Base-by-base conservation (phyloP, 768 basidiomycete genomes). In the Trametes cingulata region DNA sequence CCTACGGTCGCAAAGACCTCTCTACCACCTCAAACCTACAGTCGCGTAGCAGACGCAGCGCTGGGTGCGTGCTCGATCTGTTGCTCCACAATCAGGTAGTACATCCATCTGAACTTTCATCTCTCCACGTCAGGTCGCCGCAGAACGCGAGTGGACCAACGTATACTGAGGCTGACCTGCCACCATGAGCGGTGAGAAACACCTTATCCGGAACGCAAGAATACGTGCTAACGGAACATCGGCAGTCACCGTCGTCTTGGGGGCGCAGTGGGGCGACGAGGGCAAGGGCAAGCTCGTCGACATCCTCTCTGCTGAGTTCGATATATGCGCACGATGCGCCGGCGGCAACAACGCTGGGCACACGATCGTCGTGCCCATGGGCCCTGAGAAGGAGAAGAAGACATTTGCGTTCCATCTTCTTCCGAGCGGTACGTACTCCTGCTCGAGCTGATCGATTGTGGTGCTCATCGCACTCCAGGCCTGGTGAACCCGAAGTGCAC, bases 301-400 rank as follows among this genome's bases (percentile, higher is more conserved):
- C 73, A 93, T 99, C 70, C 83, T 99, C 65, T 84, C 95, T 39
- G 91, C 90, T 14, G 84, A 95, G 42, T 81, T 84, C 60, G 97
- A 99, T 74, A 73, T 98, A 71, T 98, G 95, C 69, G 96, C 95
- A 19, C 85, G 97, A 47, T 98, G 94, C 72, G 97, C 97, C 13
- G 97, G 97, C 14, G 97, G 97, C 12, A 98, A 98, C 78, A 99
- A 99, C 72, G 97, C 97, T 22, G 97, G 97, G 2, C 97, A 99
- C 76, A 98, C 97, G 22, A 98, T 99, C 73, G 89, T 99, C 64
- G 92, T 86, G 6, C 87, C 88, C 6, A 73, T 84, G 24, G 83
- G 84, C 12, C 82, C 86, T 46, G 84, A 91, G 60, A 82, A 83
- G 45, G 78, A 84, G 58, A 85, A 86, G 75, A 95, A 83, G 65